These are phyloP conservation scores for Metarhizium humberi DNA, from an alignment of 2,329 filamentous ascomycete genomes.

Conservation along the genomic window DNA sequence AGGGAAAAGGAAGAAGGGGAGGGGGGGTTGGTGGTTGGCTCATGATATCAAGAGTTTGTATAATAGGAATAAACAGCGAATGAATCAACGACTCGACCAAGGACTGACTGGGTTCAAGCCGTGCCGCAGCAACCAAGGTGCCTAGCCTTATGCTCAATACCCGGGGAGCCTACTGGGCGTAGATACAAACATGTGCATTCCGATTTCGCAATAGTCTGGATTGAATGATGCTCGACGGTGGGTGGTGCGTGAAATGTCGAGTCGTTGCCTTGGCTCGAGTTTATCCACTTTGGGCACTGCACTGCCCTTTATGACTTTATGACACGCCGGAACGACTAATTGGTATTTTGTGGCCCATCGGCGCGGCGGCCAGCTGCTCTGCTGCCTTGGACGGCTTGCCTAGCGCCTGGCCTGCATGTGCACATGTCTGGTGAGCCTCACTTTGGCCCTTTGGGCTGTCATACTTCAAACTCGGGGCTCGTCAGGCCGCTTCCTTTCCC, in stretches of 20 bases:
- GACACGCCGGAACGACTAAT: not conserved
- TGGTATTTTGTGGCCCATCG: too few species aligned
- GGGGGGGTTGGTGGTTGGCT: not conserved
- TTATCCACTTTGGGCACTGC: not conserved
- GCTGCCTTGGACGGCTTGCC: not conserved
- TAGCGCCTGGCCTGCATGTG: too few species aligned
- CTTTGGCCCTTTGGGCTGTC: too few species aligned
- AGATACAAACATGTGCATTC: too few species aligned
- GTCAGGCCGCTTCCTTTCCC: too few species aligned
- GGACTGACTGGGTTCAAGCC: not conserved
- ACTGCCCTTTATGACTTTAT: too few species aligned
- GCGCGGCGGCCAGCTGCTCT: not conserved
- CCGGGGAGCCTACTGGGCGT: not conserved
- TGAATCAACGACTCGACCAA: constrained; percentile 1
- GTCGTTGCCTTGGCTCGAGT: not conserved
- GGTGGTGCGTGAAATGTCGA: not conserved
- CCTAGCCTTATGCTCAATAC: not conserved
- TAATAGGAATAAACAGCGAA: constrained; percentile 4
- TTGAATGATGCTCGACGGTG: not conserved
- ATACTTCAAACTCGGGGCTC: too few species aligned
- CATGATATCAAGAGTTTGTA: constrained; percentile 7
- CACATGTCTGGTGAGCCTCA: too few species aligned
- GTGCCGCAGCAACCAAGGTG: too few species aligned
- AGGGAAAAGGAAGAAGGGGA: not conserved
- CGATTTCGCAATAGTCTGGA: too few species aligned